A percentile compares a stretch with the other conserved stretches of the same genome.
These are phyloP conservation scores for Colletotrichum endophyticum DNA, from an alignment of 2,329 filamentous ascomycete species.

Conservation along the genomic window DNA sequence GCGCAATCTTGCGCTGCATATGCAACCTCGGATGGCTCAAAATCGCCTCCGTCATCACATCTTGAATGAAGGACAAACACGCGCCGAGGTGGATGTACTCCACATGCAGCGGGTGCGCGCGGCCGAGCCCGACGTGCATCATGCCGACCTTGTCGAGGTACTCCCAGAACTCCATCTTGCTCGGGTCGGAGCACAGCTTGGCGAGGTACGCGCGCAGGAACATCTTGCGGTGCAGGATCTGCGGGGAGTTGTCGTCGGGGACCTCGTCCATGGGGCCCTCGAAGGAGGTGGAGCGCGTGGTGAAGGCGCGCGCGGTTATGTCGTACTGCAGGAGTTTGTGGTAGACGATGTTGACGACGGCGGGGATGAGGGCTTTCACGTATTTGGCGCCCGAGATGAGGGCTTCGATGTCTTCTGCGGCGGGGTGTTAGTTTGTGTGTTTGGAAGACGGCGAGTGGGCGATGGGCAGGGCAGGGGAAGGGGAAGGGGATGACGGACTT, in stretches of 20 bases:
- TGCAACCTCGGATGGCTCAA: slow-evolving; percentile 72
- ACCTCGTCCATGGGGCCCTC: slow-evolving; percentile 70
- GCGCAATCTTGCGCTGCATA: slow-evolving; percentile 71
- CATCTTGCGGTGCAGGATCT: slow-evolving; percentile 79
- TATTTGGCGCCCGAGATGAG: slow-evolving; percentile 74
- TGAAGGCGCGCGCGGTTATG: slow-evolving; percentile 80
- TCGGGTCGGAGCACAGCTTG: slow-evolving; percentile 76
- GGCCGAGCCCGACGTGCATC: slow-evolving; percentile 82
- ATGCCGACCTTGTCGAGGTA: slow-evolving; percentile 85
- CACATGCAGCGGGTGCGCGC: slow-evolving; percentile 74
- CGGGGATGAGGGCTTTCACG: slow-evolving; percentile 81
- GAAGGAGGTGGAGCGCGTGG: slow-evolving; percentile 65
- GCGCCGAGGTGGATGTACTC: slow-evolving; percentile 82
- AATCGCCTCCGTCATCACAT: slow-evolving; percentile 78
- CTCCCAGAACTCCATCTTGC: slow-evolving; percentile 79
- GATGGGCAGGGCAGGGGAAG: background rate
- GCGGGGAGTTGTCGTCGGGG: slow-evolving; percentile 71
- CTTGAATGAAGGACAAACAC: slow-evolving; percentile 76
- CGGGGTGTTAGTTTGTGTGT: too few relatives aligned
- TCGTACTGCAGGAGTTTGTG: slow-evolving; percentile 81
- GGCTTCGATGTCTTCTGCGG: slow-evolving; percentile 73
- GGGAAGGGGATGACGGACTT: slow-evolving; percentile 51
- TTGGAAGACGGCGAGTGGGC: too few relatives aligned
- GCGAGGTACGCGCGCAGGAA: slow-evolving; percentile 78
- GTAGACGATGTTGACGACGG: slow-evolving; percentile 85